Base-by-base conservation (phyloP, 495 filamentous ascomycete species). In the Aspergillus steynii region DNA sequence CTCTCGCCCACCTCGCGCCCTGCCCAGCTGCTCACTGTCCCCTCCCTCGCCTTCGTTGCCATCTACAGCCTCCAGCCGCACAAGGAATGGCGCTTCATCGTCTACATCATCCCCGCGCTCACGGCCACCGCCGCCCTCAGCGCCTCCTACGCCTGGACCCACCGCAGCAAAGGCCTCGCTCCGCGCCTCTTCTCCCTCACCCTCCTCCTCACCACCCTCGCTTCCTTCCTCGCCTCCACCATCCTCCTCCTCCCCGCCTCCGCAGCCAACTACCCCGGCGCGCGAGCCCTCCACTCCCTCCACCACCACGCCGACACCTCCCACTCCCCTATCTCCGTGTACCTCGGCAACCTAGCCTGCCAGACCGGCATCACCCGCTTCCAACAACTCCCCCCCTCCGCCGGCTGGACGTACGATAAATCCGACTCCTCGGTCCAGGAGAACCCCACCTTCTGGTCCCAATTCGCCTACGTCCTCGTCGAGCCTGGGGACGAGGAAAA, bases 281-380 rank as follows among this genome's bases (percentile, higher is more conserved):
- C 90, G 9, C 83, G 87, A 50, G 92, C 90, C 3, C 72, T 94
- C 12, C 80, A 86, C 55, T 59, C 67, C 25, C 71, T 85, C 28
- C 81, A 90, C 42, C 6, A 29, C 7, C 64, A 72, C 29, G 68
- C 58, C 32, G 67, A 73, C 28, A 60, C 29, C 45, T 65, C 70
- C 25, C 65, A 75, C 26, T 65, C 68, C 37, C 59, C 57, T 31
- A 68, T 79, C 8, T 67, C 71, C 15, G 82, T 96, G 42, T 90
- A 98, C 68, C 84, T 96, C 54, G 93, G 94, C 58, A 95, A 95
- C 34, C 75, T 95, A 4, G 86, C 89, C 26, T 97, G 92, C 73
- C 97, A 97, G 84, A 97, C 95, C 29, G 95, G 95, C 53, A 85
- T 97, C 12, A 96, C 94, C 0, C 85, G 93, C 8, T 99, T 99